Evolutionary conservation across 2,329 filamentous ascomycete genomes (phyloP), one percentile per base, ranked within the genome.

Genomic region (Dactylellina sp.): DNA sequence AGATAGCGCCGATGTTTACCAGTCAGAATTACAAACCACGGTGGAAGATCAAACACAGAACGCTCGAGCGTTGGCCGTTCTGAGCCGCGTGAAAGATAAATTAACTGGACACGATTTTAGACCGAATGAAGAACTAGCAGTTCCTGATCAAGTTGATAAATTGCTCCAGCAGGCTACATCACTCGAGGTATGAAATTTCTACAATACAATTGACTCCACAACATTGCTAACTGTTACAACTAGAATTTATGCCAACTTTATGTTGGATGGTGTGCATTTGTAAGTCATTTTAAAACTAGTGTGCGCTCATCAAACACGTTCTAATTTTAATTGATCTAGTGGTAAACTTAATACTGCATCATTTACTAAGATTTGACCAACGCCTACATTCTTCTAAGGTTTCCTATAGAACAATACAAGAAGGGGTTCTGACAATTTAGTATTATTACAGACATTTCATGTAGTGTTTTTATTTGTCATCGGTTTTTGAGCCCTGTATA

Each of bases 81-180:
- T 99, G 40, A 89, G 90, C 68, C 87, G 95, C 0, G 94, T 99
- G 44, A 91, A 93, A 81, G 94, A 97, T 84, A 99, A 99, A 83
- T 83, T 99, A 63, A 97, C 93, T 0, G 95, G 95, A 7, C 87
- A 90, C 18, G 95, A 99, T 80, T 99, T 99, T 82, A 93, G 92
- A 81, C 86, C 89, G 1, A 86, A 87, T 49, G 91, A 96, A 79
- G 94, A 98, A 82, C 85, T 99, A 76, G 89, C 89, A 68, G 89
- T 96, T 20, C 89, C 91, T 64, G 88, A 88, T 75, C 95, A 99
- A 83, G 96, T 99, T 3, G 94, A 97, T 82, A 94, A 96, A 81
- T 84, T 99, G 79, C 91, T 99, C 78, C 89, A 91, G 75, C 94
- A 99, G 84, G 95, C 95, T 20, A 99, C 95, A 5, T 97, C 95